These are phyloP conservation scores for Pestalotiopsis sp. DNA, from an alignment of 2,329 filamentous ascomycete genomes.

Conservation along the genomic window DNA sequence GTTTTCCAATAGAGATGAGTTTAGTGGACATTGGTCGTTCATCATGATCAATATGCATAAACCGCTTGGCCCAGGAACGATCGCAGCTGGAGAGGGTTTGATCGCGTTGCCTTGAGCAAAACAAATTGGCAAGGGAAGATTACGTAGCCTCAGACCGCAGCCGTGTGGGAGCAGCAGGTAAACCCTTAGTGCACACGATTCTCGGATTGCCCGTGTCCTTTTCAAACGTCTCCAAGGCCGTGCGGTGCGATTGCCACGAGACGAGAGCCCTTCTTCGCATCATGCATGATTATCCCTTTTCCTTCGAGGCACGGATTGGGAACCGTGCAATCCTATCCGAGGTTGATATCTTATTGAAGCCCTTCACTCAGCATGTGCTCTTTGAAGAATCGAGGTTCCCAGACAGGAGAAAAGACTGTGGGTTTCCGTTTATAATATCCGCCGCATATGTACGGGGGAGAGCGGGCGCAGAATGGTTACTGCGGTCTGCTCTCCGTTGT, in stretches of 20 bases:
- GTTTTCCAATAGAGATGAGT: no score
- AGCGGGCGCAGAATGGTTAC: background rate
- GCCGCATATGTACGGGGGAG: background rate
- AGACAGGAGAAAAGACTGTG: background rate
- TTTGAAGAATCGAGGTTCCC: background rate
- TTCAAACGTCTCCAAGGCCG: background rate
- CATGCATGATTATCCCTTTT: background rate
- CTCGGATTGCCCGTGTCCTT: background rate
- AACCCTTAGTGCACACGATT: background rate
- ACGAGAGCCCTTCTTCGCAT: background rate
- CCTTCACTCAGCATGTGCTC: background rate
- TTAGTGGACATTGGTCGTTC: no score
- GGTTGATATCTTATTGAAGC: background rate
- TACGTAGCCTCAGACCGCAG: background rate
- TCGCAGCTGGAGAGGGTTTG: background rate
- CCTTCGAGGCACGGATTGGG: background rate
- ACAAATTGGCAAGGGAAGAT: background rate
- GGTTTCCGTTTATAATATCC: background rate
- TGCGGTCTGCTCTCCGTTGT: background rate
- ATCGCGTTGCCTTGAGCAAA: background rate
- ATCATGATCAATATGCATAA: no score
- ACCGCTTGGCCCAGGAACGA: no score
- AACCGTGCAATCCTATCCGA: background rate
- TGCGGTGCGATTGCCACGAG: background rate
- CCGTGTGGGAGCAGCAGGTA: background rate